These are phyloP conservation scores for Aspergillus flavus DNA, from an alignment of 2,329 filamentous ascomycete species.

Conservation along the genomic window DNA sequence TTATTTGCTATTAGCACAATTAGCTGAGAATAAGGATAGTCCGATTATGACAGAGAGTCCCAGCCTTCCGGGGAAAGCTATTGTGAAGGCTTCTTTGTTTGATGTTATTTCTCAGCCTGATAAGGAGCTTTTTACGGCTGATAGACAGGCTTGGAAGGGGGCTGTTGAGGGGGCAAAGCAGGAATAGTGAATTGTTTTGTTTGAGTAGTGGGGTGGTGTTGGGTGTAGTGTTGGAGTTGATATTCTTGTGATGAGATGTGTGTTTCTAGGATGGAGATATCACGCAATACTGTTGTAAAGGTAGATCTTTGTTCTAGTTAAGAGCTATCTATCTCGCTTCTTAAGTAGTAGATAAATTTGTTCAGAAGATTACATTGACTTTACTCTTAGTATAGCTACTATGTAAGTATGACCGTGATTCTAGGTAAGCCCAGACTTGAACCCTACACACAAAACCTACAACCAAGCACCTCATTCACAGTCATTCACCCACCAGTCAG, in stretches of 20 bases:
- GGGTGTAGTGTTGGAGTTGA: not conserved
- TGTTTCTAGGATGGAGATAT: not conserved
- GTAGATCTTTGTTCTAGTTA: not conserved
- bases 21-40: not conserved
- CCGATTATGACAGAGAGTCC: not conserved
- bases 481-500: not conserved
- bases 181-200: not conserved
- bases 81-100: slow-evolving; percentile 11
- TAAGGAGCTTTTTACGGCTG: slow-evolving; percentile 6
- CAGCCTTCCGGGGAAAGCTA: not conserved
- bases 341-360: no score
- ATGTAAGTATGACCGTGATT: no score
- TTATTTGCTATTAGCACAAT: not conserved
- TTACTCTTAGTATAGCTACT: no score
- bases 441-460: not conserved
- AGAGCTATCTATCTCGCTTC: not conserved
- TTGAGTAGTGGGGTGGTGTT: not conserved
- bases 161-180: slow-evolving; percentile 6
- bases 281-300: not conserved
- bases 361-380: no score
- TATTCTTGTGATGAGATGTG: not conserved
- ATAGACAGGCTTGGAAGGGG: slow-evolving; percentile 4
- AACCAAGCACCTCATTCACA: not conserved
- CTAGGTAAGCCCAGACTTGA: not conserved
- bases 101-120: slow-evolving; percentile 5